phyloP scores from a whole-genome alignment of 2,329 filamentous ascomycete genomes.

The Scedosporium apiospermum region DNA sequence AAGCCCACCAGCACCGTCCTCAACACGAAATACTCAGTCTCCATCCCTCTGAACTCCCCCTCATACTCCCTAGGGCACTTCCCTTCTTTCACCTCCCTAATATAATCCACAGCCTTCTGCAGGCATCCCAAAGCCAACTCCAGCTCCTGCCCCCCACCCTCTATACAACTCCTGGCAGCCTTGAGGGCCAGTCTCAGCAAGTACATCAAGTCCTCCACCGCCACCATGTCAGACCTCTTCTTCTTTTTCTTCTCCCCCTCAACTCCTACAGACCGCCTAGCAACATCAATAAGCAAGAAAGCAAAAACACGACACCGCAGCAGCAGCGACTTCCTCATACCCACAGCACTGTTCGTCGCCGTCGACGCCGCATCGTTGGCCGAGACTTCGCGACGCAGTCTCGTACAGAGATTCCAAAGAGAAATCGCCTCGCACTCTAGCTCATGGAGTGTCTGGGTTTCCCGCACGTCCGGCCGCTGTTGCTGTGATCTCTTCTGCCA shows the following conservation, averaged over 20 bases:
- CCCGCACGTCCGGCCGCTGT: conserved; percentile 2
- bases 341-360: conserved; percentile 13
- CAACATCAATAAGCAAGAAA: conserved; percentile 57
- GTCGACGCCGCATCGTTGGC: neutral
- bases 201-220: conserved; percentile 35
- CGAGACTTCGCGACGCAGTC: conserved; percentile 25
- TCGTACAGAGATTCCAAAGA: conserved; percentile 60
- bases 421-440: conserved; percentile 47
- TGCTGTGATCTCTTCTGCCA: neutral
- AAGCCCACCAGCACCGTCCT: conserved; percentile 54
- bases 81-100: conserved; percentile 12
- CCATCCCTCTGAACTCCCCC: conserved; percentile 19
- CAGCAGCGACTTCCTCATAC: conserved; percentile 20
- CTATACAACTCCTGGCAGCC: conserved; percentile 38
- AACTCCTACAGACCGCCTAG: conserved; percentile 23
- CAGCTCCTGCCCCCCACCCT: conserved; percentile 34
- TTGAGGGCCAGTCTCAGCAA: conserved; percentile 60
- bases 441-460: conserved; percentile 17
- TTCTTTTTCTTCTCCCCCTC: conserved; percentile 10
- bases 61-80: neutral
- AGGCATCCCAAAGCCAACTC: conserved; percentile 52
- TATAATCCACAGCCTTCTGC: conserved; percentile 52
- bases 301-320: conserved; percentile 43
- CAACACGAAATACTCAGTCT: conserved; percentile 55
- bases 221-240: conserved; percentile 10